A percentile compares a stretch with the other conserved stretches of the same genome.
phyloP scores from a whole-genome alignment of 1,139 yeast species.

The Hyphopichia burtonii region DNA sequence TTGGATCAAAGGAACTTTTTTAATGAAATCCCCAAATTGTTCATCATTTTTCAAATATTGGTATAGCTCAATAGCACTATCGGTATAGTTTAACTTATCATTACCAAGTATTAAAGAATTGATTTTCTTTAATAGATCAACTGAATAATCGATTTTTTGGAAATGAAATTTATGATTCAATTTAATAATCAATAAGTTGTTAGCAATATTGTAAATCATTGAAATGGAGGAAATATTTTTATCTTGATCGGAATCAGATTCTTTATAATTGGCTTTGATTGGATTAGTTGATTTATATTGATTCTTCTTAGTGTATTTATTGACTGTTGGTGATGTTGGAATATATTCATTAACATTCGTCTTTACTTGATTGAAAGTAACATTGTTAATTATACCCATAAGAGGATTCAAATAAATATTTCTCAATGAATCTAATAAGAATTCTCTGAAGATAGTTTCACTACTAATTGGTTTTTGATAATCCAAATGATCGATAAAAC shows the following conservation, averaged over 20 bases:
- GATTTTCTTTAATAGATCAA: constrained; percentile 12
- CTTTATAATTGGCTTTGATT: constrained; percentile 21
- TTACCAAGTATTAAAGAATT: constrained; percentile 15
- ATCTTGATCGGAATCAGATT: constrained; percentile 11
- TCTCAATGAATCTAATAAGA: constrained; percentile 34
- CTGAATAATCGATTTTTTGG: constrained; percentile 7
- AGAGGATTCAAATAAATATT: constrained; percentile 42
- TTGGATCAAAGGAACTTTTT: neutral
- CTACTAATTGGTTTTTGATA: constrained; percentile 20
- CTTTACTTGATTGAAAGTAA: constrained; percentile 24
- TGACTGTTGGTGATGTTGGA: constrained; percentile 6
- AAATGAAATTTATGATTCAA: constrained; percentile 22
- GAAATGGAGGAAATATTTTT: constrained; percentile 17
- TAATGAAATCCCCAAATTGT: neutral
- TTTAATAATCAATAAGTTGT: constrained; percentile 27
- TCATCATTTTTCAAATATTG: neutral
- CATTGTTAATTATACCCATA: constrained; percentile 27
- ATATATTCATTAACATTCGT: constrained; percentile 28
- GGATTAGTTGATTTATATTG: constrained; percentile 24
- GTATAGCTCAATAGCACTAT: constrained; percentile 14
- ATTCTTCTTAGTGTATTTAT: constrained; percentile 12
- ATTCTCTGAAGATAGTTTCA: constrained; percentile 38
- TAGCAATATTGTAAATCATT: constrained; percentile 24
- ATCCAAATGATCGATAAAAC: constrained; percentile 30
- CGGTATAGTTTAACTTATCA: constrained; percentile 13